phyloP scores from a whole-genome alignment of 129 eudicot species.

The Deinandra increscens region DNA sequence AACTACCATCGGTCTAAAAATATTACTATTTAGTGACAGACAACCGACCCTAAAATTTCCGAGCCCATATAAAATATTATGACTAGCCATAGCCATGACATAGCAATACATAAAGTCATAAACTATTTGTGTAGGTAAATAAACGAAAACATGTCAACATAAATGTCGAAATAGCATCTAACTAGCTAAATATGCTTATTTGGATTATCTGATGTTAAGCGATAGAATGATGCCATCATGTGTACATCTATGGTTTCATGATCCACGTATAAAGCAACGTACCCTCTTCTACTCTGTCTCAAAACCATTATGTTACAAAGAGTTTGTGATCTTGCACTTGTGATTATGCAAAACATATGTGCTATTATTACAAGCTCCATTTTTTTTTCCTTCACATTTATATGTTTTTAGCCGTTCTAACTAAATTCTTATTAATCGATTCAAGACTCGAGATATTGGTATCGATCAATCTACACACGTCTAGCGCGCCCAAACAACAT shows the following conservation, averaged over 20 bases:
- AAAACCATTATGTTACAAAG: neutral
- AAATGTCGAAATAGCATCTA: conserved; percentile 22
- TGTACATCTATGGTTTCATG: conserved; percentile 16
- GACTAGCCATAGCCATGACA: too few relatives aligned
- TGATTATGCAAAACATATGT: too few relatives aligned
- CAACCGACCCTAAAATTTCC: too few relatives aligned
- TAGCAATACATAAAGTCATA: neutral
- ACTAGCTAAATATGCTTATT: conserved; percentile 1
- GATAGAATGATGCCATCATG: conserved; percentile 38
- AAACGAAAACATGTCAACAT: conserved; percentile 38
- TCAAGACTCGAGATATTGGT: neutral
- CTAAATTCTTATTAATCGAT: neutral
- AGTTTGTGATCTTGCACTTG: neutral
- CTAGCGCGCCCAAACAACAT: neutral
- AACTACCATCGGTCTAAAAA: too few relatives aligned
- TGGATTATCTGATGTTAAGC: conserved; percentile 14
- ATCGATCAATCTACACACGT: conserved; percentile 10
- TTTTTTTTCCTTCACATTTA: neutral
- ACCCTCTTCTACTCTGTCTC: conserved; percentile 10
- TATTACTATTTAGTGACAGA: too few relatives aligned
- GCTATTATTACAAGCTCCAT: too few relatives aligned
- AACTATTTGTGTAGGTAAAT: conserved; percentile 1
- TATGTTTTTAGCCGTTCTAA: neutral
- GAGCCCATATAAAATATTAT: too few relatives aligned
- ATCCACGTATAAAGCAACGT: conserved; percentile 21